Conservation (phyloP, 106 monocot species). For the Narthecium ossifragum region DNA sequence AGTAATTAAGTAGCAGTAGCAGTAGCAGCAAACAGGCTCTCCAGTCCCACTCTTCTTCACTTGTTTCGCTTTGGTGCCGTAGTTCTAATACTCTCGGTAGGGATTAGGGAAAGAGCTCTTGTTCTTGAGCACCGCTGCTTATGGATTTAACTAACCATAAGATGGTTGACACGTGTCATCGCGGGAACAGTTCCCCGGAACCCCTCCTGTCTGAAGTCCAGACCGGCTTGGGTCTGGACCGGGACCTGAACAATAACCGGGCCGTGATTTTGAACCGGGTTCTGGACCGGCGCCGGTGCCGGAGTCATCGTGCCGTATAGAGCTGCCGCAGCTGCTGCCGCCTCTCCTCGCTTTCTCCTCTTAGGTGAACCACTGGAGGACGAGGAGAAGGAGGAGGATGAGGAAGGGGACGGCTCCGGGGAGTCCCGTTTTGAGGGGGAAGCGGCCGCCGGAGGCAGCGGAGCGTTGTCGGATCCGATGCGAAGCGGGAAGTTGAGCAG, state of each 20-base stretch:
- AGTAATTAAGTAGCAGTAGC: no score
- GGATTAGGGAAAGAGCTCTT: not conserved
- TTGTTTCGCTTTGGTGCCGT: no score
- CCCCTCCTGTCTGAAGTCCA: slow-evolving; percentile 19
- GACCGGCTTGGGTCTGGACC: slow-evolving; percentile 15
- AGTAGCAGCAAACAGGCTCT: not conserved
- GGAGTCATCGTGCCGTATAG: not conserved
- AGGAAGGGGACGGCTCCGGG: slow-evolving; percentile 22
- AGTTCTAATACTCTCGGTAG: no score
- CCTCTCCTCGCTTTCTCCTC: slow-evolving; percentile 29
- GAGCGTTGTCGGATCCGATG: slow-evolving; percentile 20
- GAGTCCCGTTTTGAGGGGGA: slow-evolving; percentile 33
- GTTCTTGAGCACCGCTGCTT: no score
- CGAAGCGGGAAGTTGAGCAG: slow-evolving; percentile 78
- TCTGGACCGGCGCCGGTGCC: not conserved
- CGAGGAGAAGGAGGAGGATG: slow-evolving; percentile 15
- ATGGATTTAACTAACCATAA: slow-evolving; percentile 20
- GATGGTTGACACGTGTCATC: slow-evolving; percentile 23
- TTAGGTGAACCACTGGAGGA: slow-evolving; percentile 19
- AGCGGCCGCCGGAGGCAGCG: not conserved
- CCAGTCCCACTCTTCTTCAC: no score
- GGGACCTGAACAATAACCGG: not conserved
- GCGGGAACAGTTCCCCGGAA: slow-evolving; percentile 11
- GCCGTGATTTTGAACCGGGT: not conserved
- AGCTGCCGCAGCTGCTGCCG: slow-evolving; percentile 10